Base-by-base conservation (phyloP, 305 asterid species). In the Solanum hybrid region DNA sequence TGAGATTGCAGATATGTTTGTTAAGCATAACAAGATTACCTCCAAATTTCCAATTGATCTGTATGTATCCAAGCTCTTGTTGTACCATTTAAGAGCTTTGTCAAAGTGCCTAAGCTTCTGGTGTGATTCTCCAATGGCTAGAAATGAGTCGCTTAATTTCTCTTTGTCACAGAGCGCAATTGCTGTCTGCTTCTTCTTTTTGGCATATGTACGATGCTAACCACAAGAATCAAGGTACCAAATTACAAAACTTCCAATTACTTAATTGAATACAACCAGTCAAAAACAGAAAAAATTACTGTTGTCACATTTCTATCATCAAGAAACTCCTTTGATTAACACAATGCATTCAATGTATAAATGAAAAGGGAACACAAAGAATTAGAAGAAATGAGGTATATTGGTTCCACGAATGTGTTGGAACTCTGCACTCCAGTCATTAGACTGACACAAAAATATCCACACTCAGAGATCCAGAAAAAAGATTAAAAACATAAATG, bases 81-180 rank as follows among this genome's bases (percentile, higher is more conserved):
- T 90, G 94, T 93, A 94, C 99, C 99, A 98, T 91, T 94, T 94
- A 78, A 94, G 96, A 90, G 99, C 98, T 92, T 95, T 91, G 61
- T 87, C 87, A 91, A 94, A 96, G 86, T 92, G 89, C 87, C 98
- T 95, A 89, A 97, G 96, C 91, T 93, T 94, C 92, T 96, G 94
- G 92, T 95, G 93, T 73, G 99, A 93, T 94, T 97, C 99, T 89
- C 99, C 99, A 86, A 96, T 90, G 68, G 92, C 96, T 61, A 97
- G 88, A 94, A 92, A 96, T 79, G 99, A 97, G 92, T 98, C 99
- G 41, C 97, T 92, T 90, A 95, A 90, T 94, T 97, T 97, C 94
- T 95, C 99, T 91, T 89, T 95, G 95, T 97, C 99, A 93, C 95
- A 95, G 88, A 98, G 98, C 90, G 94, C 95, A 32, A 80, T 90